Evolutionary conservation across 2,329 filamentous ascomycete species (phyloP).

Genomic region (Parastagonospora avenae): DNA sequence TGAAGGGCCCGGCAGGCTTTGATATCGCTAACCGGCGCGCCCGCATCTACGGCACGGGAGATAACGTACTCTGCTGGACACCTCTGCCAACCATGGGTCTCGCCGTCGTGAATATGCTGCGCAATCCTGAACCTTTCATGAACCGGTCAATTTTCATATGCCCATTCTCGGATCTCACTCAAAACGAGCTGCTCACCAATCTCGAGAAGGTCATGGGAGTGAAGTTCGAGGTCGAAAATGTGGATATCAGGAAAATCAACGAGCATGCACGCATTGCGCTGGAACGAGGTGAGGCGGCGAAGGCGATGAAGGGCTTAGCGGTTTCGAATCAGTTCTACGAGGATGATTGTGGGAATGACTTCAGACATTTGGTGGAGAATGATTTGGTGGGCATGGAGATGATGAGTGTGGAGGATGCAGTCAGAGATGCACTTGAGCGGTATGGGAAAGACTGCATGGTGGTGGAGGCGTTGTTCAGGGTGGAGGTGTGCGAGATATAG

Average conservation of each 20-base stretch:
- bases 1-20: slow-evolving; percentile 44
- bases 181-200: slow-evolving; percentile 29
- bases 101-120: slow-evolving; percentile 38
- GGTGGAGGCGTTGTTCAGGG: slow-evolving; percentile 35
- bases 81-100: slow-evolving; percentile 31
- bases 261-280: slow-evolving; percentile 32
- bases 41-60: slow-evolving; percentile 43
- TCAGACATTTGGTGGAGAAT: slow-evolving; percentile 36
- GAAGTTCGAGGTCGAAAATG: slow-evolving; percentile 28
- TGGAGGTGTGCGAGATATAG: slow-evolving; percentile 34
- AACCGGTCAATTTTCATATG: slow-evolving; percentile 40
- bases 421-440: slow-evolving; percentile 27
- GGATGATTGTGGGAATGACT: slow-evolving; percentile 28
- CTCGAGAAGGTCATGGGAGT: slow-evolving; percentile 27
- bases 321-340: slow-evolving; percentile 44
- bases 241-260: slow-evolving; percentile 38
- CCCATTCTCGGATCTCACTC: slow-evolving; percentile 31
- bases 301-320: slow-evolving; percentile 38
- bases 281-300: slow-evolving; percentile 28
- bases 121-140: slow-evolving; percentile 21
- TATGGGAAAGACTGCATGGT: slow-evolving; percentile 29
- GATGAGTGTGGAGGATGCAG: slow-evolving; percentile 34
- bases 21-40: slow-evolving; percentile 32
- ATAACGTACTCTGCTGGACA: slow-evolving; percentile 39
- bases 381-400: slow-evolving; percentile 33